Conservation (phyloP, 139 green algal species). For the Limnomonas spitsbergensis region DNA sequence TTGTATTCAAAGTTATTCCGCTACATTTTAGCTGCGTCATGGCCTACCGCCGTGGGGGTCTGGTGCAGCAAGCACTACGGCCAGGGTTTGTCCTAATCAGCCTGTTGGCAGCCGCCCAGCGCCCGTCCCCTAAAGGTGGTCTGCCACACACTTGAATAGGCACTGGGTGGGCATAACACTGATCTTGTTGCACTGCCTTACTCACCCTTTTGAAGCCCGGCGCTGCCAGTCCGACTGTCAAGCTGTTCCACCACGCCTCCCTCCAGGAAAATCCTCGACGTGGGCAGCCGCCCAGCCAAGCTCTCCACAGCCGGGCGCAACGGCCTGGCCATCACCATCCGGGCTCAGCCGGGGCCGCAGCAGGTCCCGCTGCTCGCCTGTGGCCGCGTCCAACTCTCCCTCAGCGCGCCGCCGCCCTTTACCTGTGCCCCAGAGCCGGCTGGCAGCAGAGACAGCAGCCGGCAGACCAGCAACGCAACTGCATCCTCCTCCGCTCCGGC, state of each 20-base stretch:
- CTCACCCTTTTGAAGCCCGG: conserved; percentile 1
- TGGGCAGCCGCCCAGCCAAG: conserved; percentile 19
- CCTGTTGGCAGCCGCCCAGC: neutral
- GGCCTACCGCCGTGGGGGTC: too few relatives aligned
- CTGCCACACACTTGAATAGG: too few relatives aligned
- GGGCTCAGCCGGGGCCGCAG: neutral
- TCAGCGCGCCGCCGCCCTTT: neutral
- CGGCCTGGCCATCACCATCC: conserved; percentile 26
- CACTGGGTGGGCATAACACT: too few relatives aligned
- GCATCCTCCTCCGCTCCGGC: neutral
- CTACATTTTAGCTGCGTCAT: too few relatives aligned
- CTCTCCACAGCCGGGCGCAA: conserved; percentile 33
- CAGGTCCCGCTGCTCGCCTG: neutral
- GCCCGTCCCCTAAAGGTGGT: neutral
- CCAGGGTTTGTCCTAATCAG: neutral
- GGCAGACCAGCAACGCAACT: too few relatives aligned
- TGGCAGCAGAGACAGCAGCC: neutral
- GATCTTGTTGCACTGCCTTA: neutral
- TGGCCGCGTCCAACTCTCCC: neutral
- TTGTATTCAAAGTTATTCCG: too few relatives aligned
- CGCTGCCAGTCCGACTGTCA: neutral
- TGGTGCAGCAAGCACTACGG: neutral
- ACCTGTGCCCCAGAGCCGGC: neutral
- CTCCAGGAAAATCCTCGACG: conserved; percentile 21
- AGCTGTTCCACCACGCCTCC: neutral